A percentile compares a stretch with the other conserved stretches of the same genome.
These are phyloP conservation scores for Arthrobotrys iridis DNA, from an alignment of 2,329 filamentous ascomycete species.

Conservation along the genomic window DNA sequence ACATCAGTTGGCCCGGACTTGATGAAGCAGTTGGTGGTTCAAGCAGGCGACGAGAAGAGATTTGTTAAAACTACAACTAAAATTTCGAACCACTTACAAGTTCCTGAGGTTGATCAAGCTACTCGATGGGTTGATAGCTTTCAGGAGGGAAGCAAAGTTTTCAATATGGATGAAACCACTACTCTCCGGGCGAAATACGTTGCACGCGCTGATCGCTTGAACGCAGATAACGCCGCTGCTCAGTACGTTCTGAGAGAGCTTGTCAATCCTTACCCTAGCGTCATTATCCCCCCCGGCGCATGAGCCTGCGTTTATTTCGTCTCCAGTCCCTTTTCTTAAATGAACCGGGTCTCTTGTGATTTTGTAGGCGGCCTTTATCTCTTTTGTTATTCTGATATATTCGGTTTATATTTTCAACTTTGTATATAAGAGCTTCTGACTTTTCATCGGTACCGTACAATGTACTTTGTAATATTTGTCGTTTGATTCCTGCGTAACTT, in stretches of 20 bases:
- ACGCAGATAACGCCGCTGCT: neutral
- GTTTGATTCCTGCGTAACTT: too few relatives aligned
- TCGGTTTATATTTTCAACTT: too few relatives aligned
- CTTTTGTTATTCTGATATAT: too few relatives aligned
- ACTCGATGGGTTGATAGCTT: slow-evolving; percentile 21
- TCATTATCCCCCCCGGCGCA: neutral
- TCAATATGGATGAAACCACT: neutral
- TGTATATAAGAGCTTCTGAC: too few relatives aligned
- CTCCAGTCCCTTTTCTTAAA: too few relatives aligned
- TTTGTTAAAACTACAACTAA: slow-evolving; percentile 1
- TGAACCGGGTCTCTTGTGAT: too few relatives aligned
- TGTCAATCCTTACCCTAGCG: neutral
- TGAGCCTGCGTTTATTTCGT: neutral
- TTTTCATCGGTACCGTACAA: too few relatives aligned
- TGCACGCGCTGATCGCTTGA: neutral
- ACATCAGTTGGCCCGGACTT: neutral
- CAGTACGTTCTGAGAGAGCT: slow-evolving; percentile 22
- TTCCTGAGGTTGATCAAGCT: neutral
- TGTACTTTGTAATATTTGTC: too few relatives aligned
- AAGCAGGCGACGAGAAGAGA: neutral
- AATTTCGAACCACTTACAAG: neutral
- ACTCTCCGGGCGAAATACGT: neutral
- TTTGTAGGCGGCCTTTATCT: too few relatives aligned
- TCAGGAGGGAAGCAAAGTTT: neutral
- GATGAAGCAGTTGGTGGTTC: neutral